A percentile compares a stretch with the other conserved stretches of the same genome.
phyloP scores from a whole-genome alignment of 352 stramenopile species.

The Pythium brassicae region DNA sequence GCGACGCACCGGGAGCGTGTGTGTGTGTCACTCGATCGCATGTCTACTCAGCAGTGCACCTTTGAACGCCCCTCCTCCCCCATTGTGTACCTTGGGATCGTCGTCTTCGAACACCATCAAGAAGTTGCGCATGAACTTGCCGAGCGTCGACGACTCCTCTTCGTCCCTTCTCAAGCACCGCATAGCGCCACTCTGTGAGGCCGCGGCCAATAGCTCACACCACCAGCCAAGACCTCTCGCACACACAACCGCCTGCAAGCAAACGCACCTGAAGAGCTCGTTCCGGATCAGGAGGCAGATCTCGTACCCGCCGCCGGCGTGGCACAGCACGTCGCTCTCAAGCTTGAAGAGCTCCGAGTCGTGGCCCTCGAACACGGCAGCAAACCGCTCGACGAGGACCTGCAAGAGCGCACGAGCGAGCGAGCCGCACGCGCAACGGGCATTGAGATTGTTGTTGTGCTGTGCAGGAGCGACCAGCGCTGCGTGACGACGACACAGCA shows the following conservation, averaged over 20 bases:
- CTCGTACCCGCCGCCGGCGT: constrained; percentile 50
- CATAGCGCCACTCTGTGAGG: neutral
- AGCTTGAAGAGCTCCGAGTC: constrained; percentile 64
- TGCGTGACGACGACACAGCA: too few species aligned
- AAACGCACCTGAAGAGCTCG: constrained; percentile 43
- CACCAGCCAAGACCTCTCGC: neutral
- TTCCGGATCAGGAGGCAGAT: constrained; percentile 39
- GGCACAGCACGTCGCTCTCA: constrained; percentile 61
- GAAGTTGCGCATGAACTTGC: constrained; percentile 45
- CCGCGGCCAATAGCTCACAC: neutral
- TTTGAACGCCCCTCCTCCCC: too few species aligned
- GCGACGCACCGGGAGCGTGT: too few species aligned
- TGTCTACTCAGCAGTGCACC: too few species aligned
- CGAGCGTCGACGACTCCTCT: constrained; percentile 24
- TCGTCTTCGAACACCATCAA: constrained; percentile 45
- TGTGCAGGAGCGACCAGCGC: too few species aligned
- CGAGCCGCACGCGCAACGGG: neutral
- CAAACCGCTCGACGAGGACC: constrained; percentile 64
- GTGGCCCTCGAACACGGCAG: constrained; percentile 37
- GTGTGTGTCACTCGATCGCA: too few species aligned
- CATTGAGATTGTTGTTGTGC: too few species aligned
- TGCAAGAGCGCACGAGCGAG: constrained; percentile 11
- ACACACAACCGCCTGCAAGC: neutral
- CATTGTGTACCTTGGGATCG: constrained; percentile 46
- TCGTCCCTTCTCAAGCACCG: constrained; percentile 17